Conservation (phyloP, 306 rosid genomes). For the Quercus bicolor region DNA sequence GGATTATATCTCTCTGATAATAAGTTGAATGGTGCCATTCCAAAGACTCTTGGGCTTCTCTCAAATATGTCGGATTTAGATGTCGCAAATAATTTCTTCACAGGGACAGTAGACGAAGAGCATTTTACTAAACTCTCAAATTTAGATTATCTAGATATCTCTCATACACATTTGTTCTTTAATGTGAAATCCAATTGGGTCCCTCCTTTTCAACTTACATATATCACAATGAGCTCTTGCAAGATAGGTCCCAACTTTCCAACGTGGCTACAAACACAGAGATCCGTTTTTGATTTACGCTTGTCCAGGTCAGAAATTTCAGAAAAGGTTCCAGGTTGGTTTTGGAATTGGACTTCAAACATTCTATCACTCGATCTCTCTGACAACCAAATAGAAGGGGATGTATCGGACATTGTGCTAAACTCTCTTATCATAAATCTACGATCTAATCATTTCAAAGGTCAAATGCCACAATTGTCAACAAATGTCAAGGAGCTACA, state of each 20-base stretch:
- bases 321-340: conserved; percentile 33
- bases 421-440: neutral
- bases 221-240: neutral
- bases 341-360: conserved; percentile 14
- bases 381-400: conserved; percentile 28
- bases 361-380: conserved; percentile 3
- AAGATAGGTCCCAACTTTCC: conserved; percentile 35
- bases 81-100: no score
- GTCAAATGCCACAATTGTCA: conserved; percentile 22
- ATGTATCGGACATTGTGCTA: conserved; percentile 2
- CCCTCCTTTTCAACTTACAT: no score
- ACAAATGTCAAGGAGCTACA: conserved; percentile 18
- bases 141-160: fast-evolving
- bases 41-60: no score
- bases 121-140: no score
- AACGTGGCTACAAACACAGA: conserved; percentile 28
- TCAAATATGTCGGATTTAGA: fast-evolving
- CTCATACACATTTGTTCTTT: no score
- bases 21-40: no score
- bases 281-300: neutral
- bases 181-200: no score
- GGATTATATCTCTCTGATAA: no score
- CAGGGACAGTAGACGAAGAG: no score
- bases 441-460: conserved; percentile 23
- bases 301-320: conserved; percentile 28